Base-by-base conservation (phyloP, 1,284 basidiomycete genomes). In the Gymnopus androsaceus region DNA sequence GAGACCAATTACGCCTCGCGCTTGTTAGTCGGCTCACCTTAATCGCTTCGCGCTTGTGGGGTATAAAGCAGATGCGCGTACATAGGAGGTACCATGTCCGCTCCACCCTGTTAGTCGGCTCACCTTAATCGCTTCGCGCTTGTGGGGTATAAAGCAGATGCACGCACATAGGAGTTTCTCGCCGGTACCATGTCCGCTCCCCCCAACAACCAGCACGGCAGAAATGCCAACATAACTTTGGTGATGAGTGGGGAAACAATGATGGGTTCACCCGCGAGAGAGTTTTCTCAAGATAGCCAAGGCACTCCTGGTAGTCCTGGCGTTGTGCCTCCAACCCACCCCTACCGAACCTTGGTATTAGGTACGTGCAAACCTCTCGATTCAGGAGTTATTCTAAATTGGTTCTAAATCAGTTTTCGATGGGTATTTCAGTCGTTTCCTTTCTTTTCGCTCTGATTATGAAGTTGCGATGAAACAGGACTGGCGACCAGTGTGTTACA, bases 371-470 rank as follows among this genome's bases (percentile, higher is more conserved):
- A n/a, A n/a, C n/a, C n/a, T n/a, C n/a, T n/a, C n/a, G n/a, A n/a
- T n/a, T n/a, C n/a, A n/a, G n/a, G n/a, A n/a, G n/a, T n/a, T n/a
- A n/a, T n/a, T n/a, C n/a, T n/a, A n/a, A n/a, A n/a, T n/a, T n/a
- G n/a, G n/a, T n/a, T n/a, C n/a, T n/a, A n/a, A n/a, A n/a, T n/a
- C n/a, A n/a, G n/a, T n/a, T n/a, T 78, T 78, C 58, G 77, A 78
- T 53, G 76, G 77, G 48, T 50, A 38, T 19, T 17, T 50, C 4
- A 33, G 19, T n/a, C 28, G 19, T 12, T 11, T 6, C 23, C 12
- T 5, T 23, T 15, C 30, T 14, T 30, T 14, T 3, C 21, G 15
- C 31, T 46, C n/a, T 7, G 8, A 12, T 48, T 3, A 7, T 14
- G 17, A 4, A 28, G 8, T 27, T 54, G 47, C 23, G 53, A 54